Percentiles rank a stretch among this genome's conserved stretches.
These are phyloP conservation scores for Gypsophila paniculata DNA, from an alignment of 179 eudicot genomes.

Conservation along the genomic window DNA sequence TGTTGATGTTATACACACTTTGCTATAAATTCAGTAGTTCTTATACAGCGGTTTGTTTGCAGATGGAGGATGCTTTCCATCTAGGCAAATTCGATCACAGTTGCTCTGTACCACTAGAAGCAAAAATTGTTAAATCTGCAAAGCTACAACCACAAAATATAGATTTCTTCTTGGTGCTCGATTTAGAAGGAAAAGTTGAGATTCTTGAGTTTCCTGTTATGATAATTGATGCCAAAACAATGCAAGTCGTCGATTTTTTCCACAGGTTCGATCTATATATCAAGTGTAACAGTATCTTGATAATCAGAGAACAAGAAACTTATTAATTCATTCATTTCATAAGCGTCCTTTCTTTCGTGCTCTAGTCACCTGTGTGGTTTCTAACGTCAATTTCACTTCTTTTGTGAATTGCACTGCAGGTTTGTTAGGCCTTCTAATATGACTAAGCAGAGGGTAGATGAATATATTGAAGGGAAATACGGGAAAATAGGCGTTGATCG, in stretches of 20 bases:
- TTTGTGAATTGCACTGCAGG: constrained; percentile 37
- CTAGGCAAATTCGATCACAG: constrained; percentile 66
- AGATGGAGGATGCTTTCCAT: constrained; percentile 80
- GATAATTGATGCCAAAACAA: constrained; percentile 66
- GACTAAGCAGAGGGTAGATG: constrained; percentile 63
- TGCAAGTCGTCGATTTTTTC: constrained; percentile 67
- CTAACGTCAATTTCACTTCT: constrained; percentile 14
- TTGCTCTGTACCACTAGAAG: constrained; percentile 44
- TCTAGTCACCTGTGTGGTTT: neutral
- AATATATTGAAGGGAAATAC: constrained; percentile 88
- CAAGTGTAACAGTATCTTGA: neutral
- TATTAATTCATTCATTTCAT: neutral
- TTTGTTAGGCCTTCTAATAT: constrained; percentile 88
- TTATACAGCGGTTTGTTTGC: constrained; percentile 25
- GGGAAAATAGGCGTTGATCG: constrained; percentile 83
- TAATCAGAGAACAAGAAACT: neutral
- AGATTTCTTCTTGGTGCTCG: constrained; percentile 82
- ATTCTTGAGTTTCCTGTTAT: constrained; percentile 93
- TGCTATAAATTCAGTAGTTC: neutral
- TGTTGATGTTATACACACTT: neutral
- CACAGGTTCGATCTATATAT: constrained; percentile 54
- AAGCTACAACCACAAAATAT: constrained; percentile 44
- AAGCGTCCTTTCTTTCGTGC: neutral
- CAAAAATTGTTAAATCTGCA: constrained; percentile 25
- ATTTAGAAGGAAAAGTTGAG: constrained; percentile 98